A percentile compares a stretch with the other conserved stretches of the same genome.
phyloP scores from a whole-genome alignment of 495 filamentous ascomycete genomes.

The Margaritispora aquatica region DNA sequence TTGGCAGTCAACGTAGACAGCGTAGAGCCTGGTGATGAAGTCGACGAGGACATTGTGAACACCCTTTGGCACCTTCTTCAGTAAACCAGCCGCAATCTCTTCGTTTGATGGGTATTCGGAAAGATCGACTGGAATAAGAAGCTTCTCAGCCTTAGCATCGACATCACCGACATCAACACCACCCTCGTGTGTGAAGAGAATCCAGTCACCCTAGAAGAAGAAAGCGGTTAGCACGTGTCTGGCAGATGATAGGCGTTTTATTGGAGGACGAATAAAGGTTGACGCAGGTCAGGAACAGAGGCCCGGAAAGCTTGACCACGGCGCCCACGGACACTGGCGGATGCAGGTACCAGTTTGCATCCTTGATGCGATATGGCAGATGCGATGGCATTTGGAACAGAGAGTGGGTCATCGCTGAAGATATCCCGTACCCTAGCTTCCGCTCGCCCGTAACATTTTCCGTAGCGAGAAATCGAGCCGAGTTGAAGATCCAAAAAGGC shows the following conservation, averaged over 20 bases:
- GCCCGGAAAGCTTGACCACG: slow-evolving; percentile 10
- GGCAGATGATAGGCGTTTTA: background rate
- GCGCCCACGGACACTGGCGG: slow-evolving; percentile 10
- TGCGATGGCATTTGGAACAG: slow-evolving; percentile 5
- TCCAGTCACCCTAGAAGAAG: slow-evolving; percentile 82
- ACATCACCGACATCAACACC: slow-evolving; percentile 99
- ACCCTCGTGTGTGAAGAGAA: slow-evolving; percentile 98
- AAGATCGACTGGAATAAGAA: slow-evolving; percentile 94
- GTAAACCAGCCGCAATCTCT: slow-evolving; percentile 73
- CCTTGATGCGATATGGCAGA: no score
- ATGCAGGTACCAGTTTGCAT: slow-evolving; percentile 16
- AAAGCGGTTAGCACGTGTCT: slow-evolving; percentile 26
- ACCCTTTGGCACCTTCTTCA: slow-evolving; percentile 91
- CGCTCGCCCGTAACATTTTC: slow-evolving; percentile 41
- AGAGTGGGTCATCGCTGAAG: slow-evolving; percentile 16
- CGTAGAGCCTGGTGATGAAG: slow-evolving; percentile 86
- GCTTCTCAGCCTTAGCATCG: slow-evolving; percentile 96
- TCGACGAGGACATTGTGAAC: slow-evolving; percentile 97
- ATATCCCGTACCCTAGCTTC: slow-evolving; percentile 45
- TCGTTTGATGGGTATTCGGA: slow-evolving; percentile 93
- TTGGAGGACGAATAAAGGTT: slow-evolving; percentile 3
- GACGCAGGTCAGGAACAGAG: background rate
- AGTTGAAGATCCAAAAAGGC: slow-evolving; percentile 16
- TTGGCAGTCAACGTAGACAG: slow-evolving; percentile 99
- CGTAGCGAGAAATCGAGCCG: slow-evolving; percentile 11